Evolutionary conservation across 805 yeast genomes (phyloP), one percentile per base, ranked within the genome.

Genomic region (Nakazawaea holstii): DNA sequence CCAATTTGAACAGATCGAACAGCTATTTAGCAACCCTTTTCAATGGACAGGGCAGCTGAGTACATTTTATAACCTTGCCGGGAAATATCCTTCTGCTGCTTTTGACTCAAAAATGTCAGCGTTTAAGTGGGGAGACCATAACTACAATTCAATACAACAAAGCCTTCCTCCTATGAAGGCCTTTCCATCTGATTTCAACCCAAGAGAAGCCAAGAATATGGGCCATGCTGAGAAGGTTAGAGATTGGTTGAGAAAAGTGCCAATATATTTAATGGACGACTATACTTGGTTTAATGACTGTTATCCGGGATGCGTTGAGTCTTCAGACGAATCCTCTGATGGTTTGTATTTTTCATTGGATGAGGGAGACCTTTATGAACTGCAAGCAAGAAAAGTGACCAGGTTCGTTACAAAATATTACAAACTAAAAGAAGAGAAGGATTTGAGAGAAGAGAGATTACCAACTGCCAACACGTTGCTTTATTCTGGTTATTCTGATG

Each of bases 161-260:
- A 5, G 24, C 24, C 24, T 20, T 20, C 24, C 24, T 33, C 36
- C n/a, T 29, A 8, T 29, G 26, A 14, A 8, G 8, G 24, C 33
- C 17, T 71, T 78, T 45, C 82, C 84, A 1, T 51, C 66, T 1
- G 56, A 58, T 11, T 84, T 85, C 57, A 74, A 83, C 49, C 92
- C 92, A 10, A 69, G 88, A 56, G 63, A 64, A 29, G 79, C 80
- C 2, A 65, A 74, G 8, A 81, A 79, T 59, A 84, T 86, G 90
- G 72, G 80, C 1, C 76, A 73, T 52, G 67, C 64, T 41, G 92
- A 86, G 55, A 86, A 85, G 55, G 86, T 86, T 1, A 69, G 69
- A 35, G 65, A 60, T 6, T 86, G 94, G 94, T 73, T 86, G 32
- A 65, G 66, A 3, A 68, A 70, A 28, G 73, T 86, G 3, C 91